Conservation (phyloP, 331 rosid species). For the Stylosanthes scabra region DNA sequence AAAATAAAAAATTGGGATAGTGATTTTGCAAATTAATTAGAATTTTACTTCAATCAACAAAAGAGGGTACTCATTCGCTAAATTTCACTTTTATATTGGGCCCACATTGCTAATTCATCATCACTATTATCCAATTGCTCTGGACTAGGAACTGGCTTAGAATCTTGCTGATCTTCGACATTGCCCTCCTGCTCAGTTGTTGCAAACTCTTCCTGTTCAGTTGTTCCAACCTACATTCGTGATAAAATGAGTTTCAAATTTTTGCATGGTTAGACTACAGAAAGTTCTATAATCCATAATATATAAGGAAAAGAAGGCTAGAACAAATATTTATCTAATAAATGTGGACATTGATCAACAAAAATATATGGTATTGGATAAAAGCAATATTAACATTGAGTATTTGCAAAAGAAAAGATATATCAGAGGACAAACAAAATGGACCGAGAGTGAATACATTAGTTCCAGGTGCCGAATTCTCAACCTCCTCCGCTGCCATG, state of each 20-base stretch:
- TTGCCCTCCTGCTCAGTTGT: constrained; percentile 38
- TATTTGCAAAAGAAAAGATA: constrained; percentile 13
- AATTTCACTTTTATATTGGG: constrained; percentile 48
- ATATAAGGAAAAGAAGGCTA: not conserved
- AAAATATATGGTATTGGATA: not conserved
- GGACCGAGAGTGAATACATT: constrained; percentile 57
- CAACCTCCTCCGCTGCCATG: constrained; percentile 42
- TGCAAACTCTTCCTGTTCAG: constrained; percentile 29
- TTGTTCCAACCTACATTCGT: constrained; percentile 44
- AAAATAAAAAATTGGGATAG: not conserved
- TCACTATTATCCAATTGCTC: constrained; percentile 56
- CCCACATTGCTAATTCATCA: constrained; percentile 50
- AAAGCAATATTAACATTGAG: constrained; percentile 27
- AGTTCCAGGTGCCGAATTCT: constrained; percentile 42
- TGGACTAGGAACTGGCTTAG: constrained; percentile 49
- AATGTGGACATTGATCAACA: not conserved
- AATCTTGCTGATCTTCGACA: constrained; percentile 52
- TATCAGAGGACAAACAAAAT: constrained; percentile 28
- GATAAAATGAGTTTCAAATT: constrained; percentile 22
- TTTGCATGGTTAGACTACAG: constrained; percentile 12
- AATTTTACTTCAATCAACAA: not conserved
- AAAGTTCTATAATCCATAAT: not conserved
- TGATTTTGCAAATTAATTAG: constrained; percentile 11
- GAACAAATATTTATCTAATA: constrained; percentile 25
- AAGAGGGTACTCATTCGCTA: constrained; percentile 9